Evolutionary conservation across 805 yeast species (phyloP).

Genomic region (Starmerella bacillaris): DNA sequence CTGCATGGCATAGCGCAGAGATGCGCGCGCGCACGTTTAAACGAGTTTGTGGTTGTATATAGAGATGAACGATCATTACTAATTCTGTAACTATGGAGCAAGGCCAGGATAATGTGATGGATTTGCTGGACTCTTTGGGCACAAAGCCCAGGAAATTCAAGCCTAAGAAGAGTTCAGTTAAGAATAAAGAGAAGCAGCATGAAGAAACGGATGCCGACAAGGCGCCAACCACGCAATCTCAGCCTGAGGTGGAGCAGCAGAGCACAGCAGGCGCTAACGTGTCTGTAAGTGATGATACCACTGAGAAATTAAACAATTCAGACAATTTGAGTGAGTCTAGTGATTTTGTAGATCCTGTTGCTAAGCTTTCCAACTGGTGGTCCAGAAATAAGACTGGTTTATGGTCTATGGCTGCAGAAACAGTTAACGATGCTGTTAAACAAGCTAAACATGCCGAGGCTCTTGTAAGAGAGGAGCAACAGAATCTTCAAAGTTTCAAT

Average conservation of each 20-base stretch:
- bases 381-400: constrained; percentile 23
- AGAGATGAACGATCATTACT: no score
- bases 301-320: not conserved
- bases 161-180: constrained; percentile 14
- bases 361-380: constrained; percentile 25
- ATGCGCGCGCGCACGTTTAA: no score
- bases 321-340: constrained; percentile 1
- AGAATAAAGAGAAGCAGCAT: constrained; percentile 15
- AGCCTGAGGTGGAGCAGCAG: not conserved
- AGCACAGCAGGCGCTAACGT: not conserved
- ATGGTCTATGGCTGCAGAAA: constrained; percentile 24
- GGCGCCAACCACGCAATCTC: constrained; percentile 1
- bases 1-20: no score
- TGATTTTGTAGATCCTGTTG: constrained; percentile 19
- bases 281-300: not conserved
- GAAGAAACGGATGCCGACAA: constrained; percentile 22
- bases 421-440: constrained; percentile 22
- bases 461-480: constrained; percentile 22
- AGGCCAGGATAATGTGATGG: constrained; percentile 26
- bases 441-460: constrained; percentile 25
- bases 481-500: constrained; percentile 15
- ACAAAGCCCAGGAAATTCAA: constrained; percentile 13
- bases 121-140: constrained; percentile 26
- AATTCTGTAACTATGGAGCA: no score
- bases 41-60: no score